Base-by-base conservation (phyloP, 495 filamentous ascomycete genomes). In the Penicillium steckii region DNA sequence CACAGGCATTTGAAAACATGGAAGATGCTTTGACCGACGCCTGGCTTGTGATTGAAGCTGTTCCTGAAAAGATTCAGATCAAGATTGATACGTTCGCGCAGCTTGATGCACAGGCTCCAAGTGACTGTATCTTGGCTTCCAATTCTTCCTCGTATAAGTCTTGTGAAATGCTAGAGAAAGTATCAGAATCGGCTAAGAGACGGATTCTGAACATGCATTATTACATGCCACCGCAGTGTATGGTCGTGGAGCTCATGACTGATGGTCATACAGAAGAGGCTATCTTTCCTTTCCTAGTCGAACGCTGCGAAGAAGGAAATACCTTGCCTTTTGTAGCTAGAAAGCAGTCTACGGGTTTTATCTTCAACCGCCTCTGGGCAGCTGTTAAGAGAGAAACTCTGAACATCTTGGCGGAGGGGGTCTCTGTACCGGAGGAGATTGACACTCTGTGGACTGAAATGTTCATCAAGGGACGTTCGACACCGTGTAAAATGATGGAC, bases 361-460 rank as follows among this genome's bases (percentile, higher is more conserved):
- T 82, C 10, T 71, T 79, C 61, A 78, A 79, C 35, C 74, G 79
- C 0, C 56, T 82, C 3, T 82, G 77, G 76, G 77, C 73, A 1
- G 78, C 78, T 12, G 68, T 80, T 46, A 80, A 81, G 57, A 62
- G 78, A n/a, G 78, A 81, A 53, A 60, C 56, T 4, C 50, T 82
- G 43, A 66, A 61, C 7, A 68, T 82, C 8, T 44, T 82, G 2
- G 56, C 69, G 1, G 76, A 80, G 23, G 78, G 72, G 1, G 75
- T 81, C 10, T 63, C 62, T 1, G 57, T 50, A 1, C 75, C 78
- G 0, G 62, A 65, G 10, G 73, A 76, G 24, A 68, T 80, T 23
- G 78, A 81, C 47, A 25, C 43, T 1, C 50, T 77, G 19, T 81
- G 70, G 73, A 40, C 42, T 3, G 61, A 75, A 35, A 73, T 77